Evolutionary conservation across 257 asterid genomes (phyloP).

Genomic region (Buddleja alternifolia): DNA sequence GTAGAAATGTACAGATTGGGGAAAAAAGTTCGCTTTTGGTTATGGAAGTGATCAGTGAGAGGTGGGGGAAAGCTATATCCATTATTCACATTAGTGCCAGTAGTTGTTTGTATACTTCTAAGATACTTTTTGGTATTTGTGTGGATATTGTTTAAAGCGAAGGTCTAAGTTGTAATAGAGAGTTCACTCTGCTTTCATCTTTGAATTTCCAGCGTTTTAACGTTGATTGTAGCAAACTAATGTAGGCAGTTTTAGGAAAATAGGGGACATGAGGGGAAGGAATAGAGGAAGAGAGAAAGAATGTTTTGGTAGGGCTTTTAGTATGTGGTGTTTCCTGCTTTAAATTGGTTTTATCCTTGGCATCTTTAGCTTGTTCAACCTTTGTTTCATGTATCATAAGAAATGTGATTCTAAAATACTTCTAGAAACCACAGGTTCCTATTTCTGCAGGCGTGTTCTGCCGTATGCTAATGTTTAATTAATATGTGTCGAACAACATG

Average conservation of each 20-base stretch:
- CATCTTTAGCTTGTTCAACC: background rate
- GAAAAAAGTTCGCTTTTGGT: constrained; percentile 17
- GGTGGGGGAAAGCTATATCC: constrained; percentile 17
- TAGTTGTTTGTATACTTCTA: constrained; percentile 4
- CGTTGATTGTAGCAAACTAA: constrained; percentile 15
- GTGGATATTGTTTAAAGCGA: constrained; percentile 20
- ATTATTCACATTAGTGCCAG: constrained; percentile 1
- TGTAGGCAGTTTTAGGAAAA: constrained; percentile 11
- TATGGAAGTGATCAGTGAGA: constrained; percentile 20
- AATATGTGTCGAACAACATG: constrained; percentile 7
- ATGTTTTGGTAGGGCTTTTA: background rate
- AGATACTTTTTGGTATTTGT: constrained; percentile 15
- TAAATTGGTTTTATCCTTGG: background rate
- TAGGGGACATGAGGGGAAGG: constrained; percentile 22
- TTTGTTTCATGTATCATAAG: background rate
- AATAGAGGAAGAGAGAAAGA: constrained; percentile 23
- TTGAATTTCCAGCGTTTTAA: background rate
- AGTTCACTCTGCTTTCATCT: constrained; percentile 8
- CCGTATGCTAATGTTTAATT: constrained; percentile 4
- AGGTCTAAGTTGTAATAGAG: background rate
- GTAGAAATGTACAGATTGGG: constrained; percentile 1
- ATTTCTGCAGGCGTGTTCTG: background rate
- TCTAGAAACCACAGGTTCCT: background rate
- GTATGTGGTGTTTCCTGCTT: constrained; percentile 8
- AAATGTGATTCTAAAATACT: constrained; percentile 18